Evolutionary conservation across 441 rosid species (phyloP).

Genomic region (Adansonia madagascariensis): DNA sequence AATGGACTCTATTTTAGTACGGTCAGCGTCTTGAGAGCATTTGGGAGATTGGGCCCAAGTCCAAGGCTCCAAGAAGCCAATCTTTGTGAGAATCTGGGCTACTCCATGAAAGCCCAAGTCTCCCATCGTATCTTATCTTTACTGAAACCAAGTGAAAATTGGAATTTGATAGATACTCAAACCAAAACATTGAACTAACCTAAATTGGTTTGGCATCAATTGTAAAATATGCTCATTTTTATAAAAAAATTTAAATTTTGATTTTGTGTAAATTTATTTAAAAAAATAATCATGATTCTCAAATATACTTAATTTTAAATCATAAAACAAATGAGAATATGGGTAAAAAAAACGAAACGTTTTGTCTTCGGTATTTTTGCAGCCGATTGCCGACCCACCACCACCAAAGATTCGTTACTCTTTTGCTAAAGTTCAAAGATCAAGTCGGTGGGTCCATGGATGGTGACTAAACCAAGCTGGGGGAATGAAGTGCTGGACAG

Average conservation of each 20-base stretch:
- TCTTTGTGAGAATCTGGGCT: not conserved
- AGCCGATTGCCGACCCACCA: too few relatives aligned
- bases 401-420: too few relatives aligned
- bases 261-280: too few relatives aligned
- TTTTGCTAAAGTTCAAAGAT: not conserved
- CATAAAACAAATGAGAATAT: not conserved
- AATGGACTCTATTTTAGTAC: too few relatives aligned
- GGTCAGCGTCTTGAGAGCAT: too few relatives aligned
- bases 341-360: too few relatives aligned
- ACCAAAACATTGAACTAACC: not conserved
- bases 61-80: not conserved
- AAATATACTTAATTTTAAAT: too few relatives aligned
- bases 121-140: not conserved
- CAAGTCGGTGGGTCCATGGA: conserved; percentile 30
- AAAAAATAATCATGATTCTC: too few relatives aligned
- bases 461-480: conserved; percentile 64
- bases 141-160: not conserved
- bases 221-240: too few relatives aligned
- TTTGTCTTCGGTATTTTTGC: too few relatives aligned
- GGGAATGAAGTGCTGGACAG: conserved; percentile 65
- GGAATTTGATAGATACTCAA: not conserved
- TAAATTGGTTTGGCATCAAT: too few relatives aligned
- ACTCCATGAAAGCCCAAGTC: not conserved
- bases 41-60: not conserved
- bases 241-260: too few relatives aligned